phyloP scores from a whole-genome alignment of 768 basidiomycete species.

The Lyophyllum decastes region DNA sequence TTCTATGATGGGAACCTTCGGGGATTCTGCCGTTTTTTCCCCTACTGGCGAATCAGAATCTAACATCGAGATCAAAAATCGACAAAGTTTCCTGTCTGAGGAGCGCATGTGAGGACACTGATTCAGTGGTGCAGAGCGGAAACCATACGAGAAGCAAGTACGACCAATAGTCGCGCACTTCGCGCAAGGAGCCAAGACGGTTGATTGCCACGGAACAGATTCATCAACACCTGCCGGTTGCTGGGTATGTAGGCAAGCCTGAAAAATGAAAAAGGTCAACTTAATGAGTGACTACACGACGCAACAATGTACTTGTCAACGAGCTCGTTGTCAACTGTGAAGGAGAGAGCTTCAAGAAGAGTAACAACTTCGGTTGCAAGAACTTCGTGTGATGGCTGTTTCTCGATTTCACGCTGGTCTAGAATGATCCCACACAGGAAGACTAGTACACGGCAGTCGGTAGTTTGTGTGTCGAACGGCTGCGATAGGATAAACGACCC shows the following conservation, averaged over 20 bases:
- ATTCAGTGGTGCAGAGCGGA: neutral
- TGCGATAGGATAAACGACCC: conserved; percentile 35
- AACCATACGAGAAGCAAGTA: conserved; percentile 56
- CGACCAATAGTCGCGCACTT: conserved; percentile 49
- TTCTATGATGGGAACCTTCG: conserved; percentile 45
- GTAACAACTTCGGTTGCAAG: conserved; percentile 44
- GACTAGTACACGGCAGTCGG: conserved; percentile 35
- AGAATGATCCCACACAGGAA: conserved; percentile 44
- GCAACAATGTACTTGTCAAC: conserved; percentile 35
- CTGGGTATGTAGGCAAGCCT: conserved; percentile 34
- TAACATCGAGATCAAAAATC: conserved; percentile 40
- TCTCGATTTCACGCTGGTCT: conserved; percentile 36
- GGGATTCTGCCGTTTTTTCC: conserved; percentile 23
- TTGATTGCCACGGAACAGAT: conserved; percentile 51
- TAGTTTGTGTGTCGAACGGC: conserved; percentile 20
- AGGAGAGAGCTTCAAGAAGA: conserved; percentile 57
- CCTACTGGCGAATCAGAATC: conserved; percentile 22
- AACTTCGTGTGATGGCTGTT: conserved; percentile 25
- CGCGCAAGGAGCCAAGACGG: conserved; percentile 52
- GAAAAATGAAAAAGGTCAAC: neutral
- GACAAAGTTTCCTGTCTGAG: conserved; percentile 44
- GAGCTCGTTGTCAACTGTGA: conserved; percentile 44
- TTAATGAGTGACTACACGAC: neutral
- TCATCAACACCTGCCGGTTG: conserved; percentile 41
- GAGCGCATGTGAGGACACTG: neutral